Conservation (phyloP, 179 eudicot genomes). For the Heliamphora pulchella region DNA sequence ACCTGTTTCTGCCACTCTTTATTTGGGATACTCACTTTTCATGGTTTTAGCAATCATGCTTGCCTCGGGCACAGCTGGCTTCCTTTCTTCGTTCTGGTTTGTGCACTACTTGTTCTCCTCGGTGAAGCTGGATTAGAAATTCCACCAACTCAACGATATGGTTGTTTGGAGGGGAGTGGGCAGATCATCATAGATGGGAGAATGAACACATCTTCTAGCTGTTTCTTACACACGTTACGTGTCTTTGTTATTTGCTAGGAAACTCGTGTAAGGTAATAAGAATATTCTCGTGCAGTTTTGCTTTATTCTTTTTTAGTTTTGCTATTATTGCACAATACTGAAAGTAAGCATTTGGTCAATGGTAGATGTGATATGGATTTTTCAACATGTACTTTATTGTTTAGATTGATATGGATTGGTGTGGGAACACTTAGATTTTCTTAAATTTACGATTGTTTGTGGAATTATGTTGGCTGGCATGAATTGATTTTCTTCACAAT, state of each 20-base stretch:
- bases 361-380: not conserved
- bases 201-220: not conserved
- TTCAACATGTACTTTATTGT: not conserved
- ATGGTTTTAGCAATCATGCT: conserved; percentile 56
- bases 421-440: not conserved
- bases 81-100: conserved; percentile 57
- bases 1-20: conserved; percentile 49
- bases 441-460: not conserved
- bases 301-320: not conserved
- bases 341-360: not conserved
- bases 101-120: conserved; percentile 58
- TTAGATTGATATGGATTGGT: not conserved
- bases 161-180: not conserved
- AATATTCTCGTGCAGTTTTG: conserved; percentile 10
- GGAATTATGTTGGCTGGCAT: not conserved
- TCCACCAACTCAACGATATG: not conserved
- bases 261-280: conserved; percentile 2
- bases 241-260: conserved; percentile 10
- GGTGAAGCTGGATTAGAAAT: conserved; percentile 41
- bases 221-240: not conserved
- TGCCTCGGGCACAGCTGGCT: conserved; percentile 51
- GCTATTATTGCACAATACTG: too few species aligned
- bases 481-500: not conserved
- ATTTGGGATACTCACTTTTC: conserved; percentile 51
- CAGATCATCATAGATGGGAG: not conserved